Evolutionary conservation across 352 stramenopile genomes (phyloP).

Genomic region (Phytopythium ostracodes): DNA sequence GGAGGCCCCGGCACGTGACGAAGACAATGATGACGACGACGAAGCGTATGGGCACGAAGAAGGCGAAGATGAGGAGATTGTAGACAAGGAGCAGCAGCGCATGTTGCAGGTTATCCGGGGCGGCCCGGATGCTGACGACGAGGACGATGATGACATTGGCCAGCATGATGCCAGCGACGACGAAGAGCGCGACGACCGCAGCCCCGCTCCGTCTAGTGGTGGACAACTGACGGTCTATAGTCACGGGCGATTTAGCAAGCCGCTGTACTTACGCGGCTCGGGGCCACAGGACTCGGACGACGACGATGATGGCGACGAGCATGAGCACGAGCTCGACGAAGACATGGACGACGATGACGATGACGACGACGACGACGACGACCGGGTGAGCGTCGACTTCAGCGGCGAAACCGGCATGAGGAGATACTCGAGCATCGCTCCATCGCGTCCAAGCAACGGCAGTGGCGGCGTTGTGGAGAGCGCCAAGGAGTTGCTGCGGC

Average conservation of each 20-base stretch:
- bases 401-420: background rate
- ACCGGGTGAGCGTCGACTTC: slow-evolving; percentile 6
- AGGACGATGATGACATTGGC: slow-evolving; percentile 3
- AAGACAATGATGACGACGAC: slow-evolving; percentile 12
- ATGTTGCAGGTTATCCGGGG: slow-evolving; percentile 5
- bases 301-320: background rate
- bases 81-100: slow-evolving; percentile 5
- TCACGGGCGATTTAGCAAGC: slow-evolving; percentile 11
- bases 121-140: background rate
- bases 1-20: background rate
- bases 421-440: background rate
- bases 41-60: background rate
- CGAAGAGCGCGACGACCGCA: slow-evolving; percentile 10
- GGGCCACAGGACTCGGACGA: background rate
- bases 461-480: background rate
- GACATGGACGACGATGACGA: slow-evolving; percentile 2
- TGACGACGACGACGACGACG: slow-evolving; percentile 14
- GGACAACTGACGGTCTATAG: slow-evolving; percentile 11
- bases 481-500: slow-evolving; percentile 3
- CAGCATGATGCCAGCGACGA: background rate
- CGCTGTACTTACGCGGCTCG: slow-evolving; percentile 1
- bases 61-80: slow-evolving; percentile 3
- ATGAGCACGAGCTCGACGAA: slow-evolving; percentile 12
- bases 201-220: background rate
- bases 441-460: background rate